A percentile compares a stretch with the other conserved stretches of the same genome.
phyloP scores from a whole-genome alignment of 768 basidiomycete species.

The Serendipita indica region DNA sequence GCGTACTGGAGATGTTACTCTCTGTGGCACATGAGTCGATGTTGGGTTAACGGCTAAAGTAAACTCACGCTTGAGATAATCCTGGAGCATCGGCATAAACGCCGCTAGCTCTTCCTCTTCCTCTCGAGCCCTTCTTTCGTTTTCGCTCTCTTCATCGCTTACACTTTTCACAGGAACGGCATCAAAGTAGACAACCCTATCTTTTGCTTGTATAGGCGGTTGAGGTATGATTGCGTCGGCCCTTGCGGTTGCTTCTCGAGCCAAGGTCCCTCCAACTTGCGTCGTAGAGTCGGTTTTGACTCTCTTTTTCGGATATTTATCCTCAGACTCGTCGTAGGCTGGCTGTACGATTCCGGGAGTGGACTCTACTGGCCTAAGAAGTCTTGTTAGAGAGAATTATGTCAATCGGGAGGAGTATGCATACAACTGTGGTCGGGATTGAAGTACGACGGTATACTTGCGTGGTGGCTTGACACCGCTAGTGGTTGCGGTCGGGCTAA shows the following conservation, averaged over 20 bases:
- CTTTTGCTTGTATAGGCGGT: neutral
- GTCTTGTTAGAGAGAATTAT: no score
- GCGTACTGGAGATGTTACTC: no score
- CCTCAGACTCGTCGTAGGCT: no score
- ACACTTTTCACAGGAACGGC: neutral
- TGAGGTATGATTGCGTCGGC: no score
- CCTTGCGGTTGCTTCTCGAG: neutral
- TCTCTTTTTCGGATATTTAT: no score
- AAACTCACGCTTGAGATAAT: slow-evolving; percentile 48
- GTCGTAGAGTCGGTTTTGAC: neutral
- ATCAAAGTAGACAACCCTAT: neutral
- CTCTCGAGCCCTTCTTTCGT: slow-evolving; percentile 14
- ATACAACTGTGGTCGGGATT: neutral
- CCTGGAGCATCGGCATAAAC: slow-evolving; percentile 60
- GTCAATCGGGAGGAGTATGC: neutral
- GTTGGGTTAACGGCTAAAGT: slow-evolving; percentile 20
- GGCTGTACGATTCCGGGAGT: no score
- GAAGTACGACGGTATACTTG: slow-evolving; percentile 1
- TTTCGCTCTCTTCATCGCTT: neutral
- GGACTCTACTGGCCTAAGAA: no score
- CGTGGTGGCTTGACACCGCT: neutral
- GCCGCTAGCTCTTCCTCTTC: slow-evolving; percentile 56
- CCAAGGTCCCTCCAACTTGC: neutral
- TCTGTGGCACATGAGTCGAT: slow-evolving; percentile 12
- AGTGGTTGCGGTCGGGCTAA: neutral